A percentile compares a stretch with the other conserved stretches of the same genome.
Evolutionary conservation across 1,284 basidiomycete species (phyloP).

Genomic region (Coniferiporia weirii): DNA sequence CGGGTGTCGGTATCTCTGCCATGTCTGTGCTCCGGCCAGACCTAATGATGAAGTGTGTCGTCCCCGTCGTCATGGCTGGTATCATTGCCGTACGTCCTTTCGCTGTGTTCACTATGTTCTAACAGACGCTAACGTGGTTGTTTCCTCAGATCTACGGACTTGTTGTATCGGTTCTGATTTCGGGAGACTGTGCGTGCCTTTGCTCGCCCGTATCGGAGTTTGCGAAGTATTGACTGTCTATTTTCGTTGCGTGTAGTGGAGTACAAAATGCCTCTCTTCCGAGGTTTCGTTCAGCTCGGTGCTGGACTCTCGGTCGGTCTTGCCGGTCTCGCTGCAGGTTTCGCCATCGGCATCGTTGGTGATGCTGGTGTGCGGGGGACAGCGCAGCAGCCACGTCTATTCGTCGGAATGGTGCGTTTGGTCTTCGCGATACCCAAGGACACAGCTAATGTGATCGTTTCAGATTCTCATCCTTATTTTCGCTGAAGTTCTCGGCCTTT

Average conservation of each 20-base stretch:
- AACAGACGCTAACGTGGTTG: background rate
- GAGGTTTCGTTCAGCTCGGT: constrained; percentile 91
- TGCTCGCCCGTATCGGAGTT: constrained; percentile 20
- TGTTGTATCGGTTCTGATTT: constrained; percentile 72
- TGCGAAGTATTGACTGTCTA: constrained; percentile 12
- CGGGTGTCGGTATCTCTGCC: constrained; percentile 97
- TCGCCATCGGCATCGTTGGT: constrained; percentile 95
- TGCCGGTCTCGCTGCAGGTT: constrained; percentile 94
- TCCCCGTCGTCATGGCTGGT: constrained; percentile 89
- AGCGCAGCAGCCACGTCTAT: constrained; percentile 13
- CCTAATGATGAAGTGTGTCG: constrained; percentile 94
- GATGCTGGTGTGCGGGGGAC: constrained; percentile 51
- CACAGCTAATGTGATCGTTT: constrained; percentile 67
- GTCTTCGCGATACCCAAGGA: constrained; percentile 35
- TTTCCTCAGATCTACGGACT: constrained; percentile 53
- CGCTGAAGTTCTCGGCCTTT: constrained; percentile 88
- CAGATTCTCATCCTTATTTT: constrained; percentile 93
- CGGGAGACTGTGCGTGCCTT: constrained; percentile 47
- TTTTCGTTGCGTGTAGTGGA: constrained; percentile 11
- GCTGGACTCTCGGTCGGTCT: constrained; percentile 91
- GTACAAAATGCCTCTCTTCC: constrained; percentile 62
- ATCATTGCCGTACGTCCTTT: constrained; percentile 53
- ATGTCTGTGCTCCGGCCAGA: constrained; percentile 96
- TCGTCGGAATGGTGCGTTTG: constrained; percentile 25
- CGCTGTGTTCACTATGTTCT: background rate